phyloP scores from a whole-genome alignment of 2,329 filamentous ascomycete species.

The Curvularia sp. region DNA sequence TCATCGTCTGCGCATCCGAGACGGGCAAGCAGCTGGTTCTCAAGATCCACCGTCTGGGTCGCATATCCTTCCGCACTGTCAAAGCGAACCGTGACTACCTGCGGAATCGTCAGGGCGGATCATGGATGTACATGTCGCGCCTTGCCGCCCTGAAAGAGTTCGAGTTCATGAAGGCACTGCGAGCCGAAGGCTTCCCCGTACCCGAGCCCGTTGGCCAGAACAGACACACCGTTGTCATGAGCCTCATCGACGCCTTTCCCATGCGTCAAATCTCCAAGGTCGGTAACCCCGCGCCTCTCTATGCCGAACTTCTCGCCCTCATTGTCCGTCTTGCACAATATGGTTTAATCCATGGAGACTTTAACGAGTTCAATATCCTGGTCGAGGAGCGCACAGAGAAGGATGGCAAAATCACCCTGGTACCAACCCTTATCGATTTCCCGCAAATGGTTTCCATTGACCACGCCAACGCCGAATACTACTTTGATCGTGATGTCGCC shows the following conservation, averaged over 20 bases:
- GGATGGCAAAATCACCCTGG: conserved; percentile 61
- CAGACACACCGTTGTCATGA: conserved; percentile 96
- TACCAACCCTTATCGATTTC: conserved; percentile 93
- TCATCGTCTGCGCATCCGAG: conserved; percentile 87
- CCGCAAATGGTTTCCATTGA: conserved; percentile 98
- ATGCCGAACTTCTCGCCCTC: conserved; percentile 87
- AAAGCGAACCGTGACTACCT: conserved; percentile 97
- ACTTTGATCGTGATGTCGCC: conserved; percentile 94
- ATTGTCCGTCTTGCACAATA: conserved; percentile 83
- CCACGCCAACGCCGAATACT: conserved; percentile 92
- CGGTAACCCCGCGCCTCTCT: conserved; percentile 82
- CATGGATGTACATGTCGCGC: conserved; percentile 98
- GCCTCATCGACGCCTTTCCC: conserved; percentile 88
- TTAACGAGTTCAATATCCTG: conserved; percentile 98
- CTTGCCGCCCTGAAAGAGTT: conserved; percentile 93
- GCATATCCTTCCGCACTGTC: conserved; percentile 96
- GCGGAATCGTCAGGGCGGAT: conserved; percentile 77
- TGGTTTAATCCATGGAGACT: conserved; percentile 95
- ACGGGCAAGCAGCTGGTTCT: conserved; percentile 79
- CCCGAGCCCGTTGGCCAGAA: conserved; percentile 88
- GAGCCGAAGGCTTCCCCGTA: conserved; percentile 85
- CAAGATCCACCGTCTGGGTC: conserved; percentile 94
- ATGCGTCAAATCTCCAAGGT: conserved; percentile 86
- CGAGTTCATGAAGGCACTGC: conserved; percentile 88
- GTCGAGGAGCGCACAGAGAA: conserved; percentile 72